Percentiles rank a stretch among this genome's conserved stretches.
phyloP scores from a whole-genome alignment of 495 filamentous ascomycete genomes.

The Tuber borchii region DNA sequence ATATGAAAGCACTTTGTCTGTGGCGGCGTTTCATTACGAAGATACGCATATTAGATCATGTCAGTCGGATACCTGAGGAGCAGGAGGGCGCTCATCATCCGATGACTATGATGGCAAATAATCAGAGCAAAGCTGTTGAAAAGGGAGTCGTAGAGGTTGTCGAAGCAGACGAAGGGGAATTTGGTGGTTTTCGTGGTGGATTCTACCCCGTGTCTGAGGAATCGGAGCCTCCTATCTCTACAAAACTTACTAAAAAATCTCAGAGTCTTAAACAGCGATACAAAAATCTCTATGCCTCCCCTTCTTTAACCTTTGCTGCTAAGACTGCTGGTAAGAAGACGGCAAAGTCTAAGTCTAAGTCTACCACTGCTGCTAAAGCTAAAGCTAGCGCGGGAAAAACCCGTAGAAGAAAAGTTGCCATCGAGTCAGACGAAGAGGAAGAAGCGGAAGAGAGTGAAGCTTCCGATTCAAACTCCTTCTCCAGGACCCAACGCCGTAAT shows the following conservation, averaged over 20 bases:
- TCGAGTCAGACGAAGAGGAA: neutral
- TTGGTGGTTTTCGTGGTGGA: neutral
- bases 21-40: slow-evolving; percentile 74
- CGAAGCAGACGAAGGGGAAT: neutral
- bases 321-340: neutral
- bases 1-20: slow-evolving; percentile 57
- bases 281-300: neutral
- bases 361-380: neutral
- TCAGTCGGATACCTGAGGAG: neutral
- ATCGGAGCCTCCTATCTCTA: neutral
- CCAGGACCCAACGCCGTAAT: neutral
- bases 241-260: neutral
- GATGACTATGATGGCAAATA: neutral
- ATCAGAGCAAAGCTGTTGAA: neutral
- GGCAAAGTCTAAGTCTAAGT: neutral
- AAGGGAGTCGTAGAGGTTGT: neutral
- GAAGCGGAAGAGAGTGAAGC: neutral
- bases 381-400: neutral
- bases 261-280: neutral
- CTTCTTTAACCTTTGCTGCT: neutral
- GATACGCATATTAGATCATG: slow-evolving; percentile 61
- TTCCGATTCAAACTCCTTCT: neutral
- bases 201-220: neutral
- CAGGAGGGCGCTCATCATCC: neutral
- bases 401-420: neutral